A percentile compares a stretch with the other conserved stretches of the same genome.
Conservation (phyloP, 495 filamentous ascomycete genomes). For the Letharia columbiana region DNA sequence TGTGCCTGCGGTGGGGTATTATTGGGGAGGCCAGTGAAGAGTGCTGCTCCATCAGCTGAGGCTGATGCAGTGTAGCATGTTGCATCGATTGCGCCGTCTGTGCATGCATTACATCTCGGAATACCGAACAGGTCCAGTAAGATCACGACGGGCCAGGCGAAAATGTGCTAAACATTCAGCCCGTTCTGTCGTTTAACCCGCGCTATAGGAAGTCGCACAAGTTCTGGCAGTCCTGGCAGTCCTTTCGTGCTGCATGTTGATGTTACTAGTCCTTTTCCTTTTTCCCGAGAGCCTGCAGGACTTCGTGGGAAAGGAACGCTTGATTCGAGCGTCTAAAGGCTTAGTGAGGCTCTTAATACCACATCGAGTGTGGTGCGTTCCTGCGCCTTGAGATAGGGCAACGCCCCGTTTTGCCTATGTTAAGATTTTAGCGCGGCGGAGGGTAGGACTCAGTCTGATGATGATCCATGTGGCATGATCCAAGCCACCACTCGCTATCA, state of each 20-base stretch:
- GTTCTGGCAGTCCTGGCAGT: not conserved
- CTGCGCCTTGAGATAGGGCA: not conserved
- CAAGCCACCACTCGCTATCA: constrained; percentile 3
- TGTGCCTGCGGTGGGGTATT: constrained; percentile 14
- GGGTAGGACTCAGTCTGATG: not conserved
- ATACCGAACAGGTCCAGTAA: not conserved
- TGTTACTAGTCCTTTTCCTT: not conserved
- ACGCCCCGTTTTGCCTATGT: constrained; percentile 8
- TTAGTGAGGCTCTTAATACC: constrained; percentile 4
- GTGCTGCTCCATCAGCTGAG: not conserved
- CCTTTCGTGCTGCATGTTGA: not conserved
- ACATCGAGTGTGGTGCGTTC: not conserved
- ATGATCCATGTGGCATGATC: not conserved
- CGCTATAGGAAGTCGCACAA: not conserved
- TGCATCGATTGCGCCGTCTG: constrained; percentile 3
- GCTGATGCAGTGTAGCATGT: not conserved
- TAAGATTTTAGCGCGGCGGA: not conserved
- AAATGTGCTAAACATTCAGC: not conserved
- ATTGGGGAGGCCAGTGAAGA: not conserved
- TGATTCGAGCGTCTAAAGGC: constrained; percentile 11
- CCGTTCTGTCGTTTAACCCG: not conserved
- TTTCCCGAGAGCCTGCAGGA: not conserved
- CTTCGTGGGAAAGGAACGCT: not conserved
- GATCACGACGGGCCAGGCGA: not conserved
- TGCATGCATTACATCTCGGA: not conserved